Evolutionary conservation across 495 filamentous ascomycete species (phyloP), one percentile per base, ranked within the genome.

Genomic region (Barbatosphaeria neglecta): DNA sequence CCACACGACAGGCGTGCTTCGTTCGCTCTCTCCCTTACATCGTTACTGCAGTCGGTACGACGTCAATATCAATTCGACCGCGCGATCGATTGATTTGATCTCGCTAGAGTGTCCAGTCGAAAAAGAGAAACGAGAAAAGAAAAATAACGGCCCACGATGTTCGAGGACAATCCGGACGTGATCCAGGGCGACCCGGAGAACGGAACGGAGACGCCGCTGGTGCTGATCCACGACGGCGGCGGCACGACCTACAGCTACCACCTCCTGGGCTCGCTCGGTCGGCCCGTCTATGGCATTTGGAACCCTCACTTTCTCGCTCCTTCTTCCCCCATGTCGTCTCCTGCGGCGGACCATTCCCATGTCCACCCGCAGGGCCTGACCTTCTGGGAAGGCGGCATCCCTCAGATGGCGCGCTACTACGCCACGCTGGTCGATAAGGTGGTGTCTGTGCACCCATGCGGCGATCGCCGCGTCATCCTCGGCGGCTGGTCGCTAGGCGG

Each of bases 401-500:
- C 52, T 2, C 51, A 68, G 46, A 62, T 69, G 63, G 67, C 63
- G 0, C 28, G 44, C 5, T 23, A 49, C 6, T 70, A 70, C 38
- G 38, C 59, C n/a, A 16, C 41, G 2, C 46, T 58, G 9, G 62
- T 70, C 39, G 60, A 52, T 44, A 49, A 46, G 7, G 44, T 55
- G 1, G 25, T 64, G 2, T 64, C 0, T 20, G 51, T 0, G 63
- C n/a, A n/a, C n/a, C n/a, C n/a, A n/a, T n/a, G n/a, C n/a, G n/a
- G n/a, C n/a, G n/a, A n/a, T n/a, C n/a, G 59, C 10, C 56, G 57
- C 8, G 39, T 69, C 19, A 61, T 74, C 35, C 31, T 61, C 6
- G 50, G 55, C 43, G 70, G 70, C 6, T 74, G 70, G 70, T 68
- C 64, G 2, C 49, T 71, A 6, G 70, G 70, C 35, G 70, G 70